phyloP scores from a whole-genome alignment of 1,284 basidiomycete species.

The Leccinum angustisporum region DNA sequence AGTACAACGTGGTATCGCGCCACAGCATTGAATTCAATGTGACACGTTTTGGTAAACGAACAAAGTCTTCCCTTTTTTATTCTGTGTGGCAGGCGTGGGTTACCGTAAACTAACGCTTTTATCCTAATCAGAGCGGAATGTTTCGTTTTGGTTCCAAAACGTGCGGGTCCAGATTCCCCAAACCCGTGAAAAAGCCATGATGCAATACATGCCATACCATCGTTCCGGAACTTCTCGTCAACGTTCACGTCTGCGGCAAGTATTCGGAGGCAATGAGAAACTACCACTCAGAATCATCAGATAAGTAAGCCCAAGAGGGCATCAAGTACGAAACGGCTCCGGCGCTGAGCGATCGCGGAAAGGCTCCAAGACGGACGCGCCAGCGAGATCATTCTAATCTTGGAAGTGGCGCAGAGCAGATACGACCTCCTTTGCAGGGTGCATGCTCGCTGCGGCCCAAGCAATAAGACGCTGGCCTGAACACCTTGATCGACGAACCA shows the following conservation, averaged over 20 bases:
- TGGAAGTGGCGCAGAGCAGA: slow-evolving; percentile 10
- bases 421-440: slow-evolving; percentile 2
- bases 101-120: slow-evolving; percentile 2
- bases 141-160: background rate
- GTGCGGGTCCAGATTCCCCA: slow-evolving; percentile 9
- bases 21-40: background rate
- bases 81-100: background rate
- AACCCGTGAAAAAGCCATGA: slow-evolving; percentile 11
- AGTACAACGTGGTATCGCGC: background rate
- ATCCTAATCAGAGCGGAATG: background rate
- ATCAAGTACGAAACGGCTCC: background rate
- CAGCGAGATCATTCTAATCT: slow-evolving; percentile 5
- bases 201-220: slow-evolving; percentile 8
- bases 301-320: slow-evolving; percentile 6
- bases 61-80: background rate
- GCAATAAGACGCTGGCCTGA: background rate
- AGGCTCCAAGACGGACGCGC: slow-evolving; percentile 2
- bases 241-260: background rate
- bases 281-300: slow-evolving; percentile 4
- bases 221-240: slow-evolving; percentile 1
- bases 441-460: background rate
- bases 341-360: slow-evolving; percentile 16
- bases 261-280: background rate
- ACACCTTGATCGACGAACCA: slow-evolving; percentile 1
- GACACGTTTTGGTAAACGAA: background rate